A percentile compares a stretch with the other conserved stretches of the same genome.
These are phyloP conservation scores for Fusarium beomiforme DNA, from an alignment of 2,329 filamentous ascomycete genomes.

Conservation along the genomic window DNA sequence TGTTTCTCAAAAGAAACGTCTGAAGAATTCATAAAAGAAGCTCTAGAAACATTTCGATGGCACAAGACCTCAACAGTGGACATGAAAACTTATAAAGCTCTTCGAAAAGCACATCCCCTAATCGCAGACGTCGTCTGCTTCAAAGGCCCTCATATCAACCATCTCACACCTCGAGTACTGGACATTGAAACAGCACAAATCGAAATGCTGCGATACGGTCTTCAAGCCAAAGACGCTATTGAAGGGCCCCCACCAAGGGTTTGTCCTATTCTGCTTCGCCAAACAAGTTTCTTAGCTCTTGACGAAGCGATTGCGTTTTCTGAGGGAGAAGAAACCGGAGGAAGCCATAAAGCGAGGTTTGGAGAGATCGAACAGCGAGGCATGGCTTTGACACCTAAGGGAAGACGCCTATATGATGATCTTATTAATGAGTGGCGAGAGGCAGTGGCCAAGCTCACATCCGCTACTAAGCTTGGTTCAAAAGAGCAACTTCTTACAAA, in stretches of 20 bases:
- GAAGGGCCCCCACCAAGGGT: constrained; percentile 59
- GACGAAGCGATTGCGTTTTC: constrained; percentile 58
- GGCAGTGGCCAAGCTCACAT: not conserved
- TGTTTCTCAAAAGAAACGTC: constrained; percentile 45
- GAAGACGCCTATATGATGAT: constrained; percentile 57
- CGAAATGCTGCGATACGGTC: constrained; percentile 52
- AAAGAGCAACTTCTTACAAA: constrained; percentile 40
- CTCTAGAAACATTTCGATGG: constrained; percentile 60
- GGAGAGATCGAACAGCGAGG: constrained; percentile 65
- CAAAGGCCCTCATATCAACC: constrained; percentile 60
- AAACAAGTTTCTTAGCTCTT: constrained; percentile 64
- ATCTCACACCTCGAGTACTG: constrained; percentile 61
- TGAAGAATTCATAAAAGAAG: constrained; percentile 53
- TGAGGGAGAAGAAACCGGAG: constrained; percentile 34
- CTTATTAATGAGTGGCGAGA: constrained; percentile 49
- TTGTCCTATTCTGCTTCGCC: constrained; percentile 59
- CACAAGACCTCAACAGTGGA: constrained; percentile 53
- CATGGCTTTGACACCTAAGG: constrained; percentile 57
- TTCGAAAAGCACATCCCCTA: constrained; percentile 57
- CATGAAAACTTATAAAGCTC: constrained; percentile 52
- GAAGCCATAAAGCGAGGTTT: constrained; percentile 60
- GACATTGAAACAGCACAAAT: constrained; percentile 58
- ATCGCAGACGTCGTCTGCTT: constrained; percentile 59
- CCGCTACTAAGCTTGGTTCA: not conserved
- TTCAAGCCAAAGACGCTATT: constrained; percentile 59